Conservation (phyloP, 31 red algal species). For the Endocladia muricata region DNA sequence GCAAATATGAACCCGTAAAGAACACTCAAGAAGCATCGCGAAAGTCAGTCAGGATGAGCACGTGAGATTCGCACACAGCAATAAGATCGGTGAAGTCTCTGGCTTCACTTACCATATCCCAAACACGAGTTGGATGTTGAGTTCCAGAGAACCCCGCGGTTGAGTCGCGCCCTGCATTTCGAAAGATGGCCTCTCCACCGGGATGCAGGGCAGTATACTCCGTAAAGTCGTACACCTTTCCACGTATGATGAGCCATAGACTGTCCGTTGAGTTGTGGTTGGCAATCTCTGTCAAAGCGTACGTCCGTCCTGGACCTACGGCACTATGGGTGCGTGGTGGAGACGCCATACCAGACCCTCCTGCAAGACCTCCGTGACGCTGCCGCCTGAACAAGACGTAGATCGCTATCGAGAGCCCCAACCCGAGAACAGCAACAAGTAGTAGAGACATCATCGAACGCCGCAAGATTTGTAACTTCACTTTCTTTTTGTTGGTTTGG, state of each 20-base stretch:
- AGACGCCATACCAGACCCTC: slow-evolving; percentile 24
- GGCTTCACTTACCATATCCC: slow-evolving; percentile 80
- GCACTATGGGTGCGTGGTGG: slow-evolving; percentile 30
- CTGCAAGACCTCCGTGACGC: slow-evolving; percentile 44
- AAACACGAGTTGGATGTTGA: slow-evolving; percentile 88
- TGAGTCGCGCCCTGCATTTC: slow-evolving; percentile 95
- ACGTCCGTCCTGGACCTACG: slow-evolving; percentile 26
- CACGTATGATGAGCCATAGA: slow-evolving; percentile 91
- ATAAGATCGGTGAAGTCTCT: neutral
- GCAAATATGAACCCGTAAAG: no score
- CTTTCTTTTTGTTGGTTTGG: no score
- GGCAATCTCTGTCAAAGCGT: slow-evolving; percentile 59
- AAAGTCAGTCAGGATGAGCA: no score
- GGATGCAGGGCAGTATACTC: slow-evolving; percentile 86
- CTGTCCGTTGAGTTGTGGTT: slow-evolving; percentile 55
- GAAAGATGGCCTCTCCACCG: slow-evolving; percentile 93
- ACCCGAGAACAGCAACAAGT: slow-evolving; percentile 11
- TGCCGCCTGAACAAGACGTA: slow-evolving; percentile 52
- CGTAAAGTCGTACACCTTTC: slow-evolving; percentile 91
- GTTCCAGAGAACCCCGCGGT: slow-evolving; percentile 89
- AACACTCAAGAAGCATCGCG: no score
- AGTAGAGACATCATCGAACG: slow-evolving; percentile 21
- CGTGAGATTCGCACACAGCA: no score
- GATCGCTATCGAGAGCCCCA: slow-evolving; percentile 24
- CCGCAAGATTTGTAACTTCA: no score